These are phyloP conservation scores for Alliaria petiolata DNA, from an alignment of 345 rosid genomes.

Conservation along the genomic window DNA sequence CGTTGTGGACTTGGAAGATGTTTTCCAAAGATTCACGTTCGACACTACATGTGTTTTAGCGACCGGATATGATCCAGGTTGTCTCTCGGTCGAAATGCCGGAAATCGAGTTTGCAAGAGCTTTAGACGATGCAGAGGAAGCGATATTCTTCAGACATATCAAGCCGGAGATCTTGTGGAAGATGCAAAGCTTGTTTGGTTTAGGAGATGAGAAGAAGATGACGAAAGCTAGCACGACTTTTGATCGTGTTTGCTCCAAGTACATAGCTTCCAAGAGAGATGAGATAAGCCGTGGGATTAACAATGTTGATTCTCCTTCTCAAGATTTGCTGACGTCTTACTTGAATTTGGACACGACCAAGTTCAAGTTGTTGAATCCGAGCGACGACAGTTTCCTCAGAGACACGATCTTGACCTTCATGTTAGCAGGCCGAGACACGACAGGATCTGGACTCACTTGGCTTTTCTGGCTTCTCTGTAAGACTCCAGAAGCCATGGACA, in stretches of 20 bases:
- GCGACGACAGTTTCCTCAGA: slow-evolving; percentile 43
- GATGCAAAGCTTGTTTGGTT: slow-evolving; percentile 28
- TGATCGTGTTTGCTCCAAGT: slow-evolving; percentile 19
- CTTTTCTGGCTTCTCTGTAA: slow-evolving; percentile 45
- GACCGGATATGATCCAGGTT: slow-evolving; percentile 48
- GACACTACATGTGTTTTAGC: slow-evolving; percentile 45
- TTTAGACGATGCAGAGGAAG: slow-evolving; percentile 38
- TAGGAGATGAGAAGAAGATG: slow-evolving; percentile 44
- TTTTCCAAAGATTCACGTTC: slow-evolving; percentile 43
- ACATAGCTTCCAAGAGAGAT: slow-evolving; percentile 32
- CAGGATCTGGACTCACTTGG: slow-evolving; percentile 43
- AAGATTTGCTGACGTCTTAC: slow-evolving; percentile 41
- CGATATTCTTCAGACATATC: slow-evolving; percentile 18
- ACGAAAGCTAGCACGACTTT: slow-evolving; percentile 20
- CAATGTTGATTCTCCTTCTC: slow-evolving; percentile 11
- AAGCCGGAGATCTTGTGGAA: slow-evolving; percentile 38
- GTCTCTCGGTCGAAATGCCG: slow-evolving; percentile 36
- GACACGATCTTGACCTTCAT: slow-evolving; percentile 50
- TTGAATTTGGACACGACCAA: slow-evolving; percentile 21
- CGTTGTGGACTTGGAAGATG: slow-evolving; percentile 36
- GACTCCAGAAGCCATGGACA: slow-evolving; percentile 29
- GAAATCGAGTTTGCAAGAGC: slow-evolving; percentile 32
- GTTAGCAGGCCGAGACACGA: slow-evolving; percentile 56
- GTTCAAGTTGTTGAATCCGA: slow-evolving; percentile 20
- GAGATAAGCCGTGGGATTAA: slow-evolving; percentile 15